Evolutionary conservation across 2,329 filamentous ascomycete species (phyloP).

Genomic region (Xylariomycetidae sp.): DNA sequence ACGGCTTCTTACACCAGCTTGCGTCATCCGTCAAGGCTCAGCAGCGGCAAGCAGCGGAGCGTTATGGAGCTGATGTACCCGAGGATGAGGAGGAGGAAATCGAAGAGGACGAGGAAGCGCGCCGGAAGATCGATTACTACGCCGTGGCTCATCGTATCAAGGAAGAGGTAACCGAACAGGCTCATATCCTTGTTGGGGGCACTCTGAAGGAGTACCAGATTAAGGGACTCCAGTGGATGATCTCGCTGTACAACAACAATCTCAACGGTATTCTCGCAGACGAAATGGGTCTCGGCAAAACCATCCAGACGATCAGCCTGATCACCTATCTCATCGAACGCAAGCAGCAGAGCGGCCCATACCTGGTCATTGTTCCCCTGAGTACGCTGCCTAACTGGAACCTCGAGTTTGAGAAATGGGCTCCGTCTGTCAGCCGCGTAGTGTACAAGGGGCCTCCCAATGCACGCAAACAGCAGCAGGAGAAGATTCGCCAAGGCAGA

Average conservation of each 20-base stretch:
- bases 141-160: constrained; percentile 94
- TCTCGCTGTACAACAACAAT: constrained; percentile 99
- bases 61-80: constrained; percentile 65
- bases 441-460: constrained; percentile 97
- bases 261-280: constrained; percentile 97
- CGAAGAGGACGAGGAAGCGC: constrained; percentile 64
- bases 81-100: constrained; percentile 61
- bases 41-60: constrained; percentile 76
- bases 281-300: constrained; percentile 99
- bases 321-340: constrained; percentile 96
- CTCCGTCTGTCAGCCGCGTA: constrained; percentile 76
- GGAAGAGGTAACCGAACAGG: constrained; percentile 83
- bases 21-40: constrained; percentile 92
- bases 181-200: constrained; percentile 83
- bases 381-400: constrained; percentile 99
- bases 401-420: constrained; percentile 98
- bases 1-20: constrained; percentile 94
- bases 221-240: constrained; percentile 99
- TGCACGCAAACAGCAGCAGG: constrained; percentile 81
- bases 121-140: constrained; percentile 94
- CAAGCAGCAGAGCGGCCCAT: constrained; percentile 88
- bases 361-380: constrained; percentile 92
- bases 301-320: constrained; percentile 96
- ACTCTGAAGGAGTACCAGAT: constrained; percentile 95
- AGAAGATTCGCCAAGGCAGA: constrained; percentile 87